Percentiles rank a stretch among this genome's conserved stretches.
Evolutionary conservation across 2,329 filamentous ascomycete genomes (phyloP).

Genomic region (Botryotinia calthae): DNA sequence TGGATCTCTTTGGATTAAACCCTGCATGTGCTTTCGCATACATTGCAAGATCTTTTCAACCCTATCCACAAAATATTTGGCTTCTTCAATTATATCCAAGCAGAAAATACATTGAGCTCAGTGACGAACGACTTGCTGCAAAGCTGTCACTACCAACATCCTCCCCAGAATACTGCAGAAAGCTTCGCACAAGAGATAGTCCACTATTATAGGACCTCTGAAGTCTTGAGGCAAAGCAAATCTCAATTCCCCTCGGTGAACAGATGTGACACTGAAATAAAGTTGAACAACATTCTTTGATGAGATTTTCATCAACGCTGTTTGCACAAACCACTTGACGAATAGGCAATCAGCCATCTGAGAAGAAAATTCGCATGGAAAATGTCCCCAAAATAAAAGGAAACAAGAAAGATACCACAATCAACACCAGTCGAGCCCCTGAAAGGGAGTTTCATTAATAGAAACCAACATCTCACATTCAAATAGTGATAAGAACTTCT

Average conservation of each 20-base stretch:
- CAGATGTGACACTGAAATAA: not conserved
- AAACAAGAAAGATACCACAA: not conserved
- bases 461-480: not conserved
- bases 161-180: not conserved
- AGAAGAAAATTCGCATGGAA: too few relatives aligned
- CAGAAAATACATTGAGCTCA: not conserved
- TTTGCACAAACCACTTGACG: not conserved
- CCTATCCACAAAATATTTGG: not conserved
- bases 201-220: not conserved
- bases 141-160: not conserved
- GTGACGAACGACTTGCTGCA: not conserved
- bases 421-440: not conserved
- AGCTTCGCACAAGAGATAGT: not conserved
- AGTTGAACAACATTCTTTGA: not conserved
- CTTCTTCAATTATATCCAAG: not conserved
- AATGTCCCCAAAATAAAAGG: not conserved
- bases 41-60: not conserved
- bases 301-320: fast-evolving
- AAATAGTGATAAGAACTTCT: fast-evolving
- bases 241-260: not conserved
- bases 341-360: not conserved
- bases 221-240: not conserved
- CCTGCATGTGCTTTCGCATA: not conserved
- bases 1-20: not conserved
- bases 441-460: not conserved